Evolutionary conservation across 371 early-diverging fungal genomes (phyloP).

Genomic region (Rhizopus sp.): DNA sequence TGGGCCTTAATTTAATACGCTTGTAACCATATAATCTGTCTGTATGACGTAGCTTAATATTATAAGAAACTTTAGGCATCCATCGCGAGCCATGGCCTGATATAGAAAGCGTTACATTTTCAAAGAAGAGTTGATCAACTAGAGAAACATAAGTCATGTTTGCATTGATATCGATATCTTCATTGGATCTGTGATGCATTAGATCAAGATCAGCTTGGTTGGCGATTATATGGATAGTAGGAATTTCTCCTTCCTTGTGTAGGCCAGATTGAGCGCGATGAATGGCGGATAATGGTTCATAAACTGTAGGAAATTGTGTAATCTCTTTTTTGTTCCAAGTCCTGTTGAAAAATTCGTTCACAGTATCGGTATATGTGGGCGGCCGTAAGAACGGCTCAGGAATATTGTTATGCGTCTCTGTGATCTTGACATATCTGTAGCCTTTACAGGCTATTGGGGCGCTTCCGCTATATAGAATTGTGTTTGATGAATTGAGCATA

Average conservation of each 20-base stretch:
- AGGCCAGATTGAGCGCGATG: slow-evolving; percentile 11
- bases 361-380: slow-evolving; percentile 14
- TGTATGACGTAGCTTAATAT: slow-evolving; percentile 29
- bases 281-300: slow-evolving; percentile 1
- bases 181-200: slow-evolving; percentile 23
- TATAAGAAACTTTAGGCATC: slow-evolving; percentile 27
- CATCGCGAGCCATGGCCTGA: slow-evolving; percentile 30
- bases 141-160: slow-evolving; percentile 32
- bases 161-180: slow-evolving; percentile 9
- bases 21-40: slow-evolving; percentile 28
- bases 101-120: slow-evolving; percentile 16
- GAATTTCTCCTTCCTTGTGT: slow-evolving; percentile 17
- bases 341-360: slow-evolving; percentile 23
- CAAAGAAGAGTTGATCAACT: slow-evolving; percentile 2
- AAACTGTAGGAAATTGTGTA: slow-evolving; percentile 1
- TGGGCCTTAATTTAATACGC: slow-evolving; percentile 33
- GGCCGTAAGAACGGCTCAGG: slow-evolving; percentile 13
- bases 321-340: slow-evolving; percentile 10
- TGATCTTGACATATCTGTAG: slow-evolving; percentile 16
- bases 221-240: slow-evolving; percentile 24
- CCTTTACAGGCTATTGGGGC: slow-evolving; percentile 14
- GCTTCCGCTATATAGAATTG: slow-evolving; percentile 12
- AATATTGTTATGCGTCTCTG: background rate
- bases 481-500: background rate
- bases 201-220: slow-evolving; percentile 10